Percentiles rank a stretch among this genome's conserved stretches.
phyloP scores from a whole-genome alignment of 2,329 filamentous ascomycete genomes.

The Fusarium paranaense region DNA sequence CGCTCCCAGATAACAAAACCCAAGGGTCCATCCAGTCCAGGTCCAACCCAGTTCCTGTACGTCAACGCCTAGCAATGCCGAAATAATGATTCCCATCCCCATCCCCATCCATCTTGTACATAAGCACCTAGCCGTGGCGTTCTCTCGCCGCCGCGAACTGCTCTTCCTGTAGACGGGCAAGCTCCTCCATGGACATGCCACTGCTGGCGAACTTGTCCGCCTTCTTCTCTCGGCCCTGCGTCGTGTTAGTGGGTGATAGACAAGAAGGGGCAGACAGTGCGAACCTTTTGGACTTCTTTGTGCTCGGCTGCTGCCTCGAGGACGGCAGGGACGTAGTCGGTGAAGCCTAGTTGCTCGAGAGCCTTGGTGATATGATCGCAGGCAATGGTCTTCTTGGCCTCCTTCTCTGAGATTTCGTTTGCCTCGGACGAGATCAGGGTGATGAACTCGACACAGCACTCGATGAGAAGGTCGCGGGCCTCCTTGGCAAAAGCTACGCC shows the following conservation, averaged over 20 bases:
- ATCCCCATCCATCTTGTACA: conserved; percentile 6
- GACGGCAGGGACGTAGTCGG: conserved; percentile 90
- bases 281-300: conserved; percentile 91
- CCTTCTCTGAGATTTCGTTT: conserved; percentile 98
- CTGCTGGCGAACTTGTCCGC: conserved; percentile 97
- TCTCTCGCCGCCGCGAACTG: conserved; percentile 81
- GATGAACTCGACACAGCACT: conserved; percentile 99
- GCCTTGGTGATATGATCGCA: conserved; percentile 98
- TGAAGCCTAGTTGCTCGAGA: conserved; percentile 90
- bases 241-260: conserved; percentile 53
- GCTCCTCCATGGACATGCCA: conserved; percentile 89
- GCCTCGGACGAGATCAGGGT: conserved; percentile 98
- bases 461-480: conserved; percentile 92
- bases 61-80: conserved; percentile 52
- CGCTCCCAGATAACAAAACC: conserved; percentile 27
- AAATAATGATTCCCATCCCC: conserved; percentile 42
- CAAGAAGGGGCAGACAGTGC: conserved; percentile 44
- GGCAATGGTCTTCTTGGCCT: conserved; percentile 98
- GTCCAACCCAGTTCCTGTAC: conserved; percentile 32
- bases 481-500: conserved; percentile 94
- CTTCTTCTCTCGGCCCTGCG: conserved; percentile 92
- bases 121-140: conserved; percentile 47
- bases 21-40: conserved; percentile 17
- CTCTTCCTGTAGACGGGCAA: conserved; percentile 89
- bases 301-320: conserved; percentile 89